Evolutionary conservation across 192 early-diverging fungal species (phyloP).

Genomic region (Entomortierella chlamydospora): DNA sequence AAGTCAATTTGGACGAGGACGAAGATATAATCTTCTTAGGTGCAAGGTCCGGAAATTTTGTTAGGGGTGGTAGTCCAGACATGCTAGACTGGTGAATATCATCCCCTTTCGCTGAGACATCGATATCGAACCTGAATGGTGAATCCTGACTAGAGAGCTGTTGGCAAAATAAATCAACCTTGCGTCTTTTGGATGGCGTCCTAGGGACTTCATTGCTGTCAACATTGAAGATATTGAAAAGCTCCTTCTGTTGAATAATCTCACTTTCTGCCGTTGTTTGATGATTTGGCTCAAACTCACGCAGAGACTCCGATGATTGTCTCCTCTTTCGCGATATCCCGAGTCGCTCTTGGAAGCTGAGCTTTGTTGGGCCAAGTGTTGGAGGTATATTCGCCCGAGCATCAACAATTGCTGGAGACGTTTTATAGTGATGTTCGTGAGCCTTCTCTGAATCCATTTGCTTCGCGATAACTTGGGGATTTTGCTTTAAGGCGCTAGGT

Average conservation of each 20-base stretch:
- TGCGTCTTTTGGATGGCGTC: slow-evolving; percentile 36
- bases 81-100: not conserved
- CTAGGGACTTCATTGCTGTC: slow-evolving; percentile 6
- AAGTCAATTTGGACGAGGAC: slow-evolving; percentile 29
- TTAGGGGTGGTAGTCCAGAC: not conserved
- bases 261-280: not conserved
- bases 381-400: not conserved
- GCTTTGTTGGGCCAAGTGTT: not conserved
- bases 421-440: not conserved
- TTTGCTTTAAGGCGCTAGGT: not conserved
- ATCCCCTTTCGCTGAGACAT: slow-evolving; percentile 4
- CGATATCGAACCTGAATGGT: slow-evolving; percentile 4
- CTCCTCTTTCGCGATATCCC: slow-evolving; percentile 35
- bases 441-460: not conserved
- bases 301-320: slow-evolving; percentile 31
- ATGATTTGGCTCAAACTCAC: not conserved
- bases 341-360: slow-evolving; percentile 4
- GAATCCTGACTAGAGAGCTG: not conserved
- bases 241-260: slow-evolving; percentile 2
- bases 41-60: not conserved
- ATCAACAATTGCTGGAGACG: not conserved
- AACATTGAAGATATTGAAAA: slow-evolving; percentile 18
- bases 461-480: not conserved
- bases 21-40: not conserved
- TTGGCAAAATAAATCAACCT: not conserved